phyloP scores from a whole-genome alignment of 495 filamentous ascomycete genomes.

The Penicillium waksmanii region DNA sequence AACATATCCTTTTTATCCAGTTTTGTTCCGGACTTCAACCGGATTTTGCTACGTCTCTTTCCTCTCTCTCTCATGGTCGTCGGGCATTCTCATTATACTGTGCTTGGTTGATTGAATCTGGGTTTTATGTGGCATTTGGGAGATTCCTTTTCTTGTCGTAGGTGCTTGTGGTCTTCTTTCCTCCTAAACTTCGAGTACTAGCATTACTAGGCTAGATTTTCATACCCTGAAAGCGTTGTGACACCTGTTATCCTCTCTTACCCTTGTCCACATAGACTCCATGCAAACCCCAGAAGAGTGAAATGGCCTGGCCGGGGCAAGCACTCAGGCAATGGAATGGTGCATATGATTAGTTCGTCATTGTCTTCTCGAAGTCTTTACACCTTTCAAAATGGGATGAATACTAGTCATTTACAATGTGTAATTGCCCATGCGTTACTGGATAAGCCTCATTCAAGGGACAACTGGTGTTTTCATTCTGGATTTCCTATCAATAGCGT shows the following conservation, averaged over 20 bases:
- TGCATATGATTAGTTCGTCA: no score
- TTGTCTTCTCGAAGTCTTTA: no score
- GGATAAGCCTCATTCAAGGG: no score
- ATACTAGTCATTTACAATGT: no score
- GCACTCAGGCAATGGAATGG: no score
- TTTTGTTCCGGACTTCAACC: conserved; percentile 13
- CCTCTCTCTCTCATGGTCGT: conserved; percentile 16
- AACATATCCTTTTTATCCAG: conserved; percentile 17
- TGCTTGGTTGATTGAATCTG: conserved; percentile 20
- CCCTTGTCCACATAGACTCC: neutral
- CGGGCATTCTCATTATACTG: conserved; percentile 21
- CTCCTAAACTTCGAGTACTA: conserved; percentile 14
- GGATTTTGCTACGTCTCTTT: conserved; percentile 15
- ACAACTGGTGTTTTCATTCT: no score
- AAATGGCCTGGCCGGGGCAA: no score
- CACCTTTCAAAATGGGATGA: no score
- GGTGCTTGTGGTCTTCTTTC: conserved; percentile 16
- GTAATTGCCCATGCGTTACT: no score
- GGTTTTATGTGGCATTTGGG: conserved; percentile 24
- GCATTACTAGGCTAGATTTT: conserved; percentile 20
- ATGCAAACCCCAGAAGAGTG: neutral
- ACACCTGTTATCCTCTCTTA: neutral
- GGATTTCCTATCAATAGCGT: no score
- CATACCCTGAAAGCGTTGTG: conserved; percentile 16
- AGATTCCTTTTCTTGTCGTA: conserved; percentile 19